Percentiles rank a stretch among this genome's conserved stretches.
phyloP scores from a whole-genome alignment of 192 early-diverging fungal genomes.

The Diversispora eburnea region DNA sequence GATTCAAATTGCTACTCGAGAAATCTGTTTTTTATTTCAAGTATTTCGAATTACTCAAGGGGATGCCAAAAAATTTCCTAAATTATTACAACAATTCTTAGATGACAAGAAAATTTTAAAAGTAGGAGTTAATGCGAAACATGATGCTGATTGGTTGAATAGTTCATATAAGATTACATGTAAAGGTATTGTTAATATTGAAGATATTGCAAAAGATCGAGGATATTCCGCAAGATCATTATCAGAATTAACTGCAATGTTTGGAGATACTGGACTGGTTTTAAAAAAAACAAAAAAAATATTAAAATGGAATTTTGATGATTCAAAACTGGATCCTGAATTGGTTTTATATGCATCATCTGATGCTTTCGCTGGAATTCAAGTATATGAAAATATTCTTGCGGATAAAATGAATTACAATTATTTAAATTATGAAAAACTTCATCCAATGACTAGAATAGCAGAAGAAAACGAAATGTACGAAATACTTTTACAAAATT shows the following conservation, averaged over 20 bases:
- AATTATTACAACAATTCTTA: conserved; percentile 33
- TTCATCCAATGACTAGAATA: conserved; percentile 28
- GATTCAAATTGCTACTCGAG: conserved; percentile 40
- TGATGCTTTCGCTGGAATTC: conserved; percentile 41
- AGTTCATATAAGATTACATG: conserved; percentile 28
- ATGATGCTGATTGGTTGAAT: conserved; percentile 31
- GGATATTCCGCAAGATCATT: conserved; percentile 31
- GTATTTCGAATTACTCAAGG: conserved; percentile 32
- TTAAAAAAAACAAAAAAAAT: conserved; percentile 37
- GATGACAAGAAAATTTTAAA: conserved; percentile 31
- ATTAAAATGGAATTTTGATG: conserved; percentile 42
- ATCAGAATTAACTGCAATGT: conserved; percentile 36
- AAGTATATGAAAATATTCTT: conserved; percentile 38
- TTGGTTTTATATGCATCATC: conserved; percentile 38
- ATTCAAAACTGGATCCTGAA: conserved; percentile 7
- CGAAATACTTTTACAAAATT: neutral
- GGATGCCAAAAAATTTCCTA: conserved; percentile 30
- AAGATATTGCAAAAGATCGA: conserved; percentile 30
- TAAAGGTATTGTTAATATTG: conserved; percentile 35
- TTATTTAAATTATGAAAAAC: conserved; percentile 20
- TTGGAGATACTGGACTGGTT: conserved; percentile 33
- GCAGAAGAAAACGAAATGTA: conserved; percentile 29
- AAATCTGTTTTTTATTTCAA: conserved; percentile 45
- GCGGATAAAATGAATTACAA: conserved; percentile 6
- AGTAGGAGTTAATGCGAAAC: conserved; percentile 33